Conservation (phyloP, 2,329 filamentous ascomycete genomes). For the Periconia sp. region DNA sequence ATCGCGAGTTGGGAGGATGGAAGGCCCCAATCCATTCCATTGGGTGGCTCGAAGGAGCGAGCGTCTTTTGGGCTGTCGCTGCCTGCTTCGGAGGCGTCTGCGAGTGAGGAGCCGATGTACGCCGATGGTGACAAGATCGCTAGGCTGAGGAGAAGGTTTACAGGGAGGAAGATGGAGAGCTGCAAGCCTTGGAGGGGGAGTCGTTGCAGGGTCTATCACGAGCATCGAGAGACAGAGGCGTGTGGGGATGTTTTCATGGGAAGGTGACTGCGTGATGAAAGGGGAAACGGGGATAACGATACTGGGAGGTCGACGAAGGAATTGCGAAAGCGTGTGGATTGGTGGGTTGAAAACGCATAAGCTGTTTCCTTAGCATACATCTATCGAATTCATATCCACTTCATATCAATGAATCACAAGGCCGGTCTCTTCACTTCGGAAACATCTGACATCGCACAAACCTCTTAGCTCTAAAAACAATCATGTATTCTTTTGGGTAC, state of each 20-base stretch:
- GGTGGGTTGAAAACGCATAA: not conserved
- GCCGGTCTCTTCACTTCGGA: too few relatives aligned
- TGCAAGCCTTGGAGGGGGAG: slow-evolving; percentile 43
- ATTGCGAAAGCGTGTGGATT: not conserved
- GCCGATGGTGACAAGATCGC: slow-evolving; percentile 12
- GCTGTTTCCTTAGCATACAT: too few relatives aligned
- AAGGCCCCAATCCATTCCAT: slow-evolving; percentile 14
- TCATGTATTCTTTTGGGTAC: too few relatives aligned
- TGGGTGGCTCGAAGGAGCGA: not conserved
- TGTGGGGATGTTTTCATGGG: slow-evolving; percentile 38
- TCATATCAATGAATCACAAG: too few relatives aligned
- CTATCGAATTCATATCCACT: too few relatives aligned
- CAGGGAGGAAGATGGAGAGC: slow-evolving; percentile 30
- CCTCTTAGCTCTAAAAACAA: too few relatives aligned
- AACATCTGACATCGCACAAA: too few relatives aligned
- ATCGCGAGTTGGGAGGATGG: slow-evolving; percentile 21
- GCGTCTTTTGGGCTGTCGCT: not conserved
- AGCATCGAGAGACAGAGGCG: slow-evolving; percentile 40
- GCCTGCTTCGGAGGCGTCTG: slow-evolving; percentile 10
- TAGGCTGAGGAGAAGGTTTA: slow-evolving; percentile 28
- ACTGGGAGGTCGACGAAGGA: not conserved
- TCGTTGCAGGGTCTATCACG: slow-evolving; percentile 41
- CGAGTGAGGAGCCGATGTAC: slow-evolving; percentile 29
- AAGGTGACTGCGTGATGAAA: slow-evolving; percentile 15
- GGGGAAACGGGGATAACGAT: not conserved